These are phyloP conservation scores for Cynanchum wilfordii DNA, from an alignment of 257 asterid species.

Conservation along the genomic window DNA sequence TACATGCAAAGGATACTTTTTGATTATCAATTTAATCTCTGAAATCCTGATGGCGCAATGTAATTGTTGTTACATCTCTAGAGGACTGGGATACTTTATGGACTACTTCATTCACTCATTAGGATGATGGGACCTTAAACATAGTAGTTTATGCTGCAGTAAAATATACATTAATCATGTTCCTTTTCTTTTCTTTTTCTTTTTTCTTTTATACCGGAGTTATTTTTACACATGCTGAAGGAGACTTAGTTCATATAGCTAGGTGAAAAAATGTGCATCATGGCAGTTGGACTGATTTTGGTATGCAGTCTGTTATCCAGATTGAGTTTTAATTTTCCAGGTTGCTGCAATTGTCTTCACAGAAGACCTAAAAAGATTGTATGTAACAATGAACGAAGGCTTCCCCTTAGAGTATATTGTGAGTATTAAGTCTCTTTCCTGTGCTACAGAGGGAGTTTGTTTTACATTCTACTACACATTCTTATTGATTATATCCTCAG, in stretches of 20 bases:
- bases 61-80: background rate
- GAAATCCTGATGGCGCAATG: background rate
- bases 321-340: slow-evolving; percentile 34
- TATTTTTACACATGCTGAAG: background rate
- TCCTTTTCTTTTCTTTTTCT: background rate
- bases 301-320: background rate
- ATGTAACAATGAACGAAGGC: slow-evolving; percentile 94
- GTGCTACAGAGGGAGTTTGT: slow-evolving; percentile 2
- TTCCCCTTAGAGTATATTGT: slow-evolving; percentile 89
- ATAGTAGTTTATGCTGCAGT: background rate
- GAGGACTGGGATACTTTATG: background rate
- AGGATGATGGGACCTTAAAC: background rate
- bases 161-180: background rate
- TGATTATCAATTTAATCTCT: background rate
- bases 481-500: slow-evolving; percentile 36
- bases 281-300: background rate
- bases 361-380: slow-evolving; percentile 91
- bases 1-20: background rate
- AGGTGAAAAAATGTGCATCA: background rate
- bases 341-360: slow-evolving; percentile 93
- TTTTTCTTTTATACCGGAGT: background rate
- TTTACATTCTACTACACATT: slow-evolving; percentile 15
- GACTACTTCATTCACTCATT: slow-evolving; percentile 8
- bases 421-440: slow-evolving; percentile 37
- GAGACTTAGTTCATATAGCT: background rate